These are phyloP conservation scores for Penicillium ochrochloron DNA, from an alignment of 495 filamentous ascomycete genomes.

Conservation along the genomic window DNA sequence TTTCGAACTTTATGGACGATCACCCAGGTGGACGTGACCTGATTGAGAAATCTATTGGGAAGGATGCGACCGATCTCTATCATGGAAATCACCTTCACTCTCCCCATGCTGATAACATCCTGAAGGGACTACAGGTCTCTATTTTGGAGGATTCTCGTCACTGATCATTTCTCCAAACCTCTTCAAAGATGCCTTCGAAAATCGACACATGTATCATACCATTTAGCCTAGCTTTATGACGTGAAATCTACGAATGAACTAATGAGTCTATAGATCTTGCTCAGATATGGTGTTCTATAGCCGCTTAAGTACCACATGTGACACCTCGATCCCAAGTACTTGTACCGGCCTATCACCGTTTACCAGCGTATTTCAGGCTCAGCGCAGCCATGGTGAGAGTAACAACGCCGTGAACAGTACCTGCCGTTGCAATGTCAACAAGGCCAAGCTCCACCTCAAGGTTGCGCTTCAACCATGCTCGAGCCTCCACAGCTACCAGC, in stretches of 20 bases:
- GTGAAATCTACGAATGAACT: too few relatives aligned
- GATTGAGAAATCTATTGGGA: constrained; percentile 30
- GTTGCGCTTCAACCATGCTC: constrained; percentile 9
- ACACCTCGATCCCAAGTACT: not conserved
- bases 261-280: not conserved
- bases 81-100: constrained; percentile 21
- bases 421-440: constrained; percentile 6
- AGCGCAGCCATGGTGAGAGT: constrained; percentile 5
- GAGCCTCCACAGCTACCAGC: constrained; percentile 8
- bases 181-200: not conserved
- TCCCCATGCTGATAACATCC: not conserved
- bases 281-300: not conserved
- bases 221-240: too few relatives aligned
- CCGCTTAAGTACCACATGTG: not conserved
- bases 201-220: not conserved
- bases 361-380: not conserved
- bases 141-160: not conserved
- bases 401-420: constrained; percentile 3
- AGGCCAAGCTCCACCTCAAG: constrained; percentile 4
- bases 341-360: not conserved
- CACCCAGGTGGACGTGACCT: constrained; percentile 36
- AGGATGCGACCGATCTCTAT: constrained; percentile 36
- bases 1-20: constrained; percentile 18
- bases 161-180: not conserved
- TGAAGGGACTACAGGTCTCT: not conserved